phyloP scores from a whole-genome alignment of 179 eudicot species.

The Monotropa hypopitys region DNA sequence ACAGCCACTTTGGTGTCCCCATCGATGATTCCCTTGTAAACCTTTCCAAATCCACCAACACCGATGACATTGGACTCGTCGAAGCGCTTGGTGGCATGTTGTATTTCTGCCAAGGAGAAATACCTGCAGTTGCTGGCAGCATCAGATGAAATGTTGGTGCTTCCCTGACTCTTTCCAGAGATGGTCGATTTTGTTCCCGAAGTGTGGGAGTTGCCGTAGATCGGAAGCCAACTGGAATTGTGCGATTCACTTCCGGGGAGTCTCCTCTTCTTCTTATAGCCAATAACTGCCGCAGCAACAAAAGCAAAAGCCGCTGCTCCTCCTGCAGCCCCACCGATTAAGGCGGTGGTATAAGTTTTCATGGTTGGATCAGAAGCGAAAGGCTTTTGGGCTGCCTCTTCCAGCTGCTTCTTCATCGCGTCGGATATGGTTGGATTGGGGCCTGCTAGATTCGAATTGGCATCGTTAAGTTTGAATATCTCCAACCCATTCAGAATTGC shows the following conservation, averaged over 20 bases:
- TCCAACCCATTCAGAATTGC: conserved; percentile 44
- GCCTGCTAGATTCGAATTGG: conserved; percentile 25
- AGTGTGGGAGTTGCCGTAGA: conserved; percentile 37
- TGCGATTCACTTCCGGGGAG: conserved; percentile 29
- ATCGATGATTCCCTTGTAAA: conserved; percentile 37
- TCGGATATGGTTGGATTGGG: conserved; percentile 32
- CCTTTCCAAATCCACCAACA: conserved; percentile 55
- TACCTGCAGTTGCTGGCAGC: conserved; percentile 44
- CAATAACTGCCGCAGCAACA: conserved; percentile 32
- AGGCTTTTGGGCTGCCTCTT: conserved; percentile 10
- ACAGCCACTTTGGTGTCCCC: conserved; percentile 35
- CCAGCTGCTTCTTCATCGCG: conserved; percentile 20
- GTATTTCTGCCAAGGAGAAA: conserved; percentile 38
- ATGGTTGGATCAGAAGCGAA: neutral
- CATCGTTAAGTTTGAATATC: conserved; percentile 35
- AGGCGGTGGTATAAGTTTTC: neutral
- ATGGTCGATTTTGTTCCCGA: conserved; percentile 30
- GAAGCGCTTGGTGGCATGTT: conserved; percentile 39
- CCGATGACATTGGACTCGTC: conserved; percentile 51
- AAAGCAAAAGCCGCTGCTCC: conserved; percentile 56
- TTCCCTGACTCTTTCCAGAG: conserved; percentile 40
- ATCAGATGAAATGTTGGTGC: conserved; percentile 33
- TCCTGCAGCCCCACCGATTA: conserved; percentile 45
- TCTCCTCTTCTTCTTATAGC: conserved; percentile 25
- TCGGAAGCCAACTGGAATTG: conserved; percentile 59